phyloP scores from a whole-genome alignment of 805 yeast species.

The Ogataea dorogensis region DNA sequence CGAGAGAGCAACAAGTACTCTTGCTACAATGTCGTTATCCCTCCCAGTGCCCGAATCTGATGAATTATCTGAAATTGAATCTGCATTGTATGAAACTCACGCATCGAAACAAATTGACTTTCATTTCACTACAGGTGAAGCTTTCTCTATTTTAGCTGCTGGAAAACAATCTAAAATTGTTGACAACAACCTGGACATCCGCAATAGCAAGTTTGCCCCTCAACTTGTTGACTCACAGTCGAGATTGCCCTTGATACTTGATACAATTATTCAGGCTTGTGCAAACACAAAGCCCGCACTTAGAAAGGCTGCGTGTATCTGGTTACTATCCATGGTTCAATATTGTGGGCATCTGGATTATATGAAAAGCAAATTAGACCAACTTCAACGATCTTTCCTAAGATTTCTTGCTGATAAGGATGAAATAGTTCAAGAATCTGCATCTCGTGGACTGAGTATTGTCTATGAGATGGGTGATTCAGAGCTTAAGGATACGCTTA shows the following conservation, averaged over 20 bases:
- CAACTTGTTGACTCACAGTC: slow-evolving; percentile 3
- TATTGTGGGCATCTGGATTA: slow-evolving; percentile 54
- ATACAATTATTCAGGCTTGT: slow-evolving; percentile 50
- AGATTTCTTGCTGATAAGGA: slow-evolving; percentile 76
- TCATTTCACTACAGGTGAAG: slow-evolving; percentile 80
- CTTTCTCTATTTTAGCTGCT: slow-evolving; percentile 63
- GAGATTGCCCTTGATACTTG: slow-evolving; percentile 38
- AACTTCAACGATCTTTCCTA: slow-evolving; percentile 74
- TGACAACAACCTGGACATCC: slow-evolving; percentile 53
- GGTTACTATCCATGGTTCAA: slow-evolving; percentile 80
- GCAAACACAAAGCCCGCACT: slow-evolving; percentile 68
- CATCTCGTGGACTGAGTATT: slow-evolving; percentile 82
- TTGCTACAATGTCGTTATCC: slow-evolving; percentile 53
- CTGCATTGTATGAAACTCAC: slow-evolving; percentile 54
- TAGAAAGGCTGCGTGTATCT: slow-evolving; percentile 75
- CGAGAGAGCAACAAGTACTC: slow-evolving; percentile 56
- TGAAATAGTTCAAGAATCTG: slow-evolving; percentile 88
- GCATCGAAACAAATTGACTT: slow-evolving; percentile 71
- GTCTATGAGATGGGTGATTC: slow-evolving; percentile 74
- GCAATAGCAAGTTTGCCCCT: slow-evolving; percentile 27
- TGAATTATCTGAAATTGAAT: slow-evolving; percentile 35
- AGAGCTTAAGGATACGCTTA: slow-evolving; percentile 67
- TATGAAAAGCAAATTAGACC: slow-evolving; percentile 45
- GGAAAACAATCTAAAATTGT: slow-evolving; percentile 73
- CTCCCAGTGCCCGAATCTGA: slow-evolving; percentile 22